Conservation (phyloP, 108 stramenopile genomes). For the Cyclotella choctawhatcheeana region DNA sequence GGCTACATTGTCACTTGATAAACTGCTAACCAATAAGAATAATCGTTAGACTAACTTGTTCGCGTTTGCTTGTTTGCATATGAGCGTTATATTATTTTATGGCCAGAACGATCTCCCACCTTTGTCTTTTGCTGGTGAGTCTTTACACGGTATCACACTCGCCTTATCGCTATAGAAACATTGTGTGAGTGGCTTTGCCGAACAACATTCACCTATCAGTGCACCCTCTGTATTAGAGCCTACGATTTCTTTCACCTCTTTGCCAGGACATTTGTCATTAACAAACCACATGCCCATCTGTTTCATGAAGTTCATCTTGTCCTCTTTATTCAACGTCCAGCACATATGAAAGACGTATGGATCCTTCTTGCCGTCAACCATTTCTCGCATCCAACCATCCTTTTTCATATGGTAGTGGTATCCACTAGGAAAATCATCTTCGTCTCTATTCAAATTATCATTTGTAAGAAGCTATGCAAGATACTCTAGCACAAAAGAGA, state of each 20-base stretch:
- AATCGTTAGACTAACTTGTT: too few relatives aligned
- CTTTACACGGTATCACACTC: constrained; percentile 59
- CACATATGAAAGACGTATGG: constrained; percentile 70
- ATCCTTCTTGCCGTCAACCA: constrained; percentile 27
- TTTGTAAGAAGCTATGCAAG: not conserved
- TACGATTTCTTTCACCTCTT: constrained; percentile 28
- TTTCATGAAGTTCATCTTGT: constrained; percentile 74
- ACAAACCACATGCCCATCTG: constrained; percentile 85
- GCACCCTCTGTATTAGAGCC: constrained; percentile 9
- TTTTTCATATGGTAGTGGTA: constrained; percentile 55
- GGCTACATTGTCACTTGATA: constrained; percentile 43
- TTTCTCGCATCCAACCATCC: constrained; percentile 44
- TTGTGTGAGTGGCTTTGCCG: constrained; percentile 42
- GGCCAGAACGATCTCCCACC: constrained; percentile 55
- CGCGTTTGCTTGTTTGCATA: too few relatives aligned
- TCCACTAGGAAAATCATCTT: constrained; percentile 57
- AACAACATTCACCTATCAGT: constrained; percentile 49
- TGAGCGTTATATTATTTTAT: constrained; percentile 11
- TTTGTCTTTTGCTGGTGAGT: constrained; percentile 53
- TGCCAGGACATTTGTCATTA: constrained; percentile 55
- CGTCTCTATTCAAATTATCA: not conserved
- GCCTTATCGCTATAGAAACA: constrained; percentile 79
- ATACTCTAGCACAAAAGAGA: too few relatives aligned
- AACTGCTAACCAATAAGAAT: not conserved
- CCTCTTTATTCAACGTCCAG: constrained; percentile 84